These are phyloP conservation scores for Phialocephala sp. DNA, from an alignment of 2,329 filamentous ascomycete genomes.

Conservation along the genomic window DNA sequence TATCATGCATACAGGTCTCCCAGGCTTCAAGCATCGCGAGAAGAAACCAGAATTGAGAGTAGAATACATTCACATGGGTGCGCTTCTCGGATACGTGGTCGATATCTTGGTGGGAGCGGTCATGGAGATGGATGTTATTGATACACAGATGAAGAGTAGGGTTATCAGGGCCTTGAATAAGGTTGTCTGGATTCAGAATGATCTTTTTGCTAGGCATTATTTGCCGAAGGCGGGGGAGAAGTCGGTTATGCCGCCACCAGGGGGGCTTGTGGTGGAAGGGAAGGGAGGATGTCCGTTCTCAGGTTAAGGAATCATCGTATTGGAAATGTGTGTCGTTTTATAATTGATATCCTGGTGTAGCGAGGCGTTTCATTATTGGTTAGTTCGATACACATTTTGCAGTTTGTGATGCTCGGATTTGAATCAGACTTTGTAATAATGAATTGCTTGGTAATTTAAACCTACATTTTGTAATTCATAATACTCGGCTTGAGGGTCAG, in stretches of 20 bases:
- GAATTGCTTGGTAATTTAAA: not conserved
- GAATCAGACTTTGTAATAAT: not conserved
- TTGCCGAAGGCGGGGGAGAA: constrained; percentile 21
- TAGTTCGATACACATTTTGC: not conserved
- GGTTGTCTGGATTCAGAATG: constrained; percentile 88
- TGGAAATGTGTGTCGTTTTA: not conserved
- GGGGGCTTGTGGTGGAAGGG: constrained; percentile 3
- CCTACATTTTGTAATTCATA: too few species aligned
- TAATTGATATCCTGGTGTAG: not conserved
- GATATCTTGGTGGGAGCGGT: constrained; percentile 80
- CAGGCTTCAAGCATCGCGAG: constrained; percentile 68
- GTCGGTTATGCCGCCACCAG: constrained; percentile 13
- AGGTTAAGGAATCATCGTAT: not conserved
- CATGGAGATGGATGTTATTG: constrained; percentile 63
- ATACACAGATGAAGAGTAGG: constrained; percentile 69
- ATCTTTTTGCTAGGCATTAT: constrained; percentile 85
- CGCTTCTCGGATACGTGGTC: constrained; percentile 75
- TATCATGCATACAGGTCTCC: constrained; percentile 78
- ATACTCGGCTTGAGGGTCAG: too few species aligned
- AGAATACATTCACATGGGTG: constrained; percentile 81
- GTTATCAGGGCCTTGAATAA: constrained; percentile 79
- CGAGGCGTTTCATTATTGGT: not conserved
- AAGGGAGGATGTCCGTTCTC: constrained; percentile 30
- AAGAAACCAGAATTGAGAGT: constrained; percentile 61
- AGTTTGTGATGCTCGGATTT: not conserved